A percentile compares a stretch with the other conserved stretches of the same genome.
These are phyloP conservation scores for Chlorella sp. DNA, from an alignment of 139 green algal species.

Conservation along the genomic window DNA sequence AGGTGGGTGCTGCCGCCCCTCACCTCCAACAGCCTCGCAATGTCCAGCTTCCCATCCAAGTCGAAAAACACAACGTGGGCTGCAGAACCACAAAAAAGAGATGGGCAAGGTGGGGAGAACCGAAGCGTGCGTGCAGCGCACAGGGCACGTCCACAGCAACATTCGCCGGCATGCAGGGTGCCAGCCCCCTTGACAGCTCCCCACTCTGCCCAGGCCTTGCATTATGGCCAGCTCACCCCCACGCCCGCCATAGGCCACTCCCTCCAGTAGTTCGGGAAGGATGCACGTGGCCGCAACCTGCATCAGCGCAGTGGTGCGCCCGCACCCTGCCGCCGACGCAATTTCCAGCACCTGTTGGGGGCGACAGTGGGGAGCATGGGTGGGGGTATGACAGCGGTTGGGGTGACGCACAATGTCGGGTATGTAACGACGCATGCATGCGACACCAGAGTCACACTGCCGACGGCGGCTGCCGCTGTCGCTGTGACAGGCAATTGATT, in stretches of 20 bases:
- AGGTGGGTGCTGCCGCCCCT: background rate
- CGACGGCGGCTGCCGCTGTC: too few species aligned
- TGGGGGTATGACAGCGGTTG: too few species aligned
- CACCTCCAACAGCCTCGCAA: conserved; percentile 35
- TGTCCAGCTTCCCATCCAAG: conserved; percentile 53
- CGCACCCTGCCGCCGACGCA: conserved; percentile 11
- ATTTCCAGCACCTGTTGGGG: conserved; percentile 36
- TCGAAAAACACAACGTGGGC: conserved; percentile 44
- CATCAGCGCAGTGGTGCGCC: conserved; percentile 50
- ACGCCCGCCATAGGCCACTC: conserved; percentile 32
- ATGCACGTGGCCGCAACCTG: conserved; percentile 44
- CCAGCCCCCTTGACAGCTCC: background rate
- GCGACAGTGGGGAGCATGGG: too few species aligned
- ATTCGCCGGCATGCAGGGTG: background rate
- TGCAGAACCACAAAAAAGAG: background rate
- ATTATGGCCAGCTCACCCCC: background rate
- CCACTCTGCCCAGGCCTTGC: background rate
- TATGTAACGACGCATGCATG: too few species aligned
- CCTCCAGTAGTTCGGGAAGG: conserved; percentile 5
- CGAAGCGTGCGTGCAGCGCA: too few species aligned
- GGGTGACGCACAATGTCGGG: too few species aligned
- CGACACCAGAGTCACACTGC: too few species aligned
- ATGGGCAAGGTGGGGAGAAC: background rate
- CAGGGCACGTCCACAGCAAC: background rate
- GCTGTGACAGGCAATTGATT: too few species aligned